Evolutionary conservation across 495 filamentous ascomycete genomes (phyloP), one percentile per base, ranked within the genome.

Genomic region (Neurospora sp.): DNA sequence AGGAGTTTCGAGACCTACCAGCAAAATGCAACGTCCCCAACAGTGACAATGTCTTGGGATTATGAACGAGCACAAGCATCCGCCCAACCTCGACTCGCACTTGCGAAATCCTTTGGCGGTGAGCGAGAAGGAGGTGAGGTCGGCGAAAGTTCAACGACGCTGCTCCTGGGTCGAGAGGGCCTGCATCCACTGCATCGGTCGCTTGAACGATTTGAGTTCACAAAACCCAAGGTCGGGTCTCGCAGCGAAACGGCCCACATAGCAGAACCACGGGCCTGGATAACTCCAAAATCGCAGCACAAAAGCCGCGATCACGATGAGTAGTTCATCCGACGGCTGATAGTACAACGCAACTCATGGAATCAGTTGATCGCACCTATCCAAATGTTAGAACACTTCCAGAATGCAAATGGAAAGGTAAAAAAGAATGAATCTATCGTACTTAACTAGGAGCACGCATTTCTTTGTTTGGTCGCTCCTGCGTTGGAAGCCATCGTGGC

Each of bases 191-290:
- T 37, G 27, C 53, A 74, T 69, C 74, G 70, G 76, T 76, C 75
- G 75, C 74, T 79, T 75, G 76, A 76, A 73, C 75, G 69, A 40
- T 68, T 70, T 70, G 37, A 71, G 72, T 72, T 61, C 73, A 46
- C 75, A 70, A 53, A 66, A 69, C 71, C 72, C 71, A 73, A 70
- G 69, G 31, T 74, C 71, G 69, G 69, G 31, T 74, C 71, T 75
- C 69, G 75, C 68, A 71, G 40, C 46, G 72, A 71, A 42, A 35
- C 68, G 72, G 77, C 68, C 70, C 78, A 78, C 73, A 73, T 70
- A 72, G 46, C 75, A 74, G 46, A 73, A 74, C 72, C 72, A 70
- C 44, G 41, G 73, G 46, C 59, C 73, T 70, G 68, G 14, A 73
- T 20, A 69, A 41, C 68, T 10, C 27, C 71, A 76, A 77, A 73